Conservation (phyloP, 164 flowering plant species). For the Sedum album region DNA sequence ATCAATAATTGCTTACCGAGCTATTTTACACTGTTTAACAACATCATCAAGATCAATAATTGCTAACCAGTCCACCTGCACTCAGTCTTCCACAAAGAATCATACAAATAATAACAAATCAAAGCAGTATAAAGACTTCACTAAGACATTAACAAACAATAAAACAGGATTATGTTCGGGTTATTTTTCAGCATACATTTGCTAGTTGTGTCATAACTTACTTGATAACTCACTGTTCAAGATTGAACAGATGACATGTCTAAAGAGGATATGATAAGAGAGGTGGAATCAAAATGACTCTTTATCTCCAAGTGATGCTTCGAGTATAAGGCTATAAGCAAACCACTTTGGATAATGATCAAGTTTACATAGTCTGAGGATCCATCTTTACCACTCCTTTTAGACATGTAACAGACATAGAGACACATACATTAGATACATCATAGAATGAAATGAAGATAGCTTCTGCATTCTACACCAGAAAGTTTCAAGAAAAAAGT, state of each 20-base stretch:
- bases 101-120: no score
- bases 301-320: not conserved
- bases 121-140: not conserved
- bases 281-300: not conserved
- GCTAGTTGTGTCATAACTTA: not conserved
- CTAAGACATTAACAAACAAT: not conserved
- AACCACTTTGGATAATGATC: no score
- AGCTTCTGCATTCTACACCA: not conserved
- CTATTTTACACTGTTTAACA: not conserved
- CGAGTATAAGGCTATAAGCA: not conserved
- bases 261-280: not conserved
- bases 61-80: not conserved
- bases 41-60: not conserved
- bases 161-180: not conserved
- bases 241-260: constrained; percentile 6
- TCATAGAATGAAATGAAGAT: not conserved
- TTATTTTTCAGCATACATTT: not conserved
- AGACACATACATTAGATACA: not conserved
- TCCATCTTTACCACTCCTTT: no score
- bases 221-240: not conserved
- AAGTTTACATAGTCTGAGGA: no score
- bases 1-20: not conserved
- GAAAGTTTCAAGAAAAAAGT: not conserved
- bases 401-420: not conserved
- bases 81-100: not conserved